Conservation (phyloP, 495 filamentous ascomycete species). For the Daldinia concentrica region DNA sequence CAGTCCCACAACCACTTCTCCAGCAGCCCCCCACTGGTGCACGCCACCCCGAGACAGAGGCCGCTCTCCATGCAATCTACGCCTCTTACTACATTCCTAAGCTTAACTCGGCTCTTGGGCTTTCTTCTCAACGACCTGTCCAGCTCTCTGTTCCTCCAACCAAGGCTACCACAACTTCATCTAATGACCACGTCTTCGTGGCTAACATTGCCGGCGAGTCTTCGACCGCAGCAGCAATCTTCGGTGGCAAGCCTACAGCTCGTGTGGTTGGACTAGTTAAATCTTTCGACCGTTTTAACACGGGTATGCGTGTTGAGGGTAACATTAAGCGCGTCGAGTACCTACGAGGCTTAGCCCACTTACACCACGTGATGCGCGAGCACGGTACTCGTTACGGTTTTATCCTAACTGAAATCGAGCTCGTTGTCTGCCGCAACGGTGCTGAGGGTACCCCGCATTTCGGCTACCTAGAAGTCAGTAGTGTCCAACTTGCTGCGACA, state of each 20-base stretch:
- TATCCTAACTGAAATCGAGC: slow-evolving; percentile 93
- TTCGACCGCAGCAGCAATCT: slow-evolving; percentile 63
- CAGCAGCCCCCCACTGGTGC: slow-evolving; percentile 64
- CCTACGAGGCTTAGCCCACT: slow-evolving; percentile 80
- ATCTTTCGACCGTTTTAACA: slow-evolving; percentile 92
- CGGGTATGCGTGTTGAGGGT: slow-evolving; percentile 85
- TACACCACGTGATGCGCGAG: slow-evolving; percentile 91
- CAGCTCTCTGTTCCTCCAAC: slow-evolving; percentile 65
- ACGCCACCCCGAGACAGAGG: slow-evolving; percentile 77
- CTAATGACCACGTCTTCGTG: slow-evolving; percentile 69
- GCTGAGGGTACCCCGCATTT: slow-evolving; percentile 80
- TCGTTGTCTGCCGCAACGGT: slow-evolving; percentile 85
- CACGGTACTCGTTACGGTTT: slow-evolving; percentile 93
- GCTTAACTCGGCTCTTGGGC: slow-evolving; percentile 77
- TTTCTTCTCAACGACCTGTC: slow-evolving; percentile 70
- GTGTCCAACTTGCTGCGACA: slow-evolving; percentile 61
- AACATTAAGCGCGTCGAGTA: slow-evolving; percentile 85
- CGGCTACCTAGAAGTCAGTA: slow-evolving; percentile 80
- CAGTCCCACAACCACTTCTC: slow-evolving; percentile 70
- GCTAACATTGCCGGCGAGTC: slow-evolving; percentile 64
- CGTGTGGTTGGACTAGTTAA: slow-evolving; percentile 89
- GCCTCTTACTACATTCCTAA: slow-evolving; percentile 76
- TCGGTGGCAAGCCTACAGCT: slow-evolving; percentile 74
- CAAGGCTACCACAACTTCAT: slow-evolving; percentile 59
- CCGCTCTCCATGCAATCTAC: slow-evolving; percentile 73